Evolutionary conservation across 2,329 filamentous ascomycete species (phyloP).

Genomic region (Neopestalotiopsis rosae): DNA sequence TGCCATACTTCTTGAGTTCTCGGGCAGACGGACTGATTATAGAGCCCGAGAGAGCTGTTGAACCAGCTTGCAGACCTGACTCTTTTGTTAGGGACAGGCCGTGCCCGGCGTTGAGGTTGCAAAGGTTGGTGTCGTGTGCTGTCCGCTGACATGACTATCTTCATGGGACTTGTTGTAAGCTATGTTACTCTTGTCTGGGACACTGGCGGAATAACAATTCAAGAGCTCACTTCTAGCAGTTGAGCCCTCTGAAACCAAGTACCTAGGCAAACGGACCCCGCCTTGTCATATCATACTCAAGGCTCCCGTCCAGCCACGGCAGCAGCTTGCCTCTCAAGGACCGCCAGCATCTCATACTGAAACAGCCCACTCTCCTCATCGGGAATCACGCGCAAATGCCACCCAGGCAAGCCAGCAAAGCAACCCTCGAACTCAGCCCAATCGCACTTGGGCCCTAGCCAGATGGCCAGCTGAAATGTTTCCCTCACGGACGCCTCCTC

Average conservation of each 20-base stretch:
- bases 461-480: not conserved
- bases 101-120: not conserved
- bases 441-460: constrained; percentile 10
- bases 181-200: too few species aligned
- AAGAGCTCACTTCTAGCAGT: too few species aligned
- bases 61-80: not conserved
- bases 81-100: not conserved
- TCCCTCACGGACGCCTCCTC: not conserved
- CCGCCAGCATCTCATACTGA: constrained; percentile 16
- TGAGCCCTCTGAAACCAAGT: too few species aligned
- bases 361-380: constrained; percentile 10
- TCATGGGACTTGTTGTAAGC: too few species aligned
- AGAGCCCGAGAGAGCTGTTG: not conserved
- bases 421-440: not conserved
- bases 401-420: not conserved
- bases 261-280: too few species aligned
- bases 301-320: not conserved
- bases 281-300: not conserved
- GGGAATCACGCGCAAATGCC: not conserved
- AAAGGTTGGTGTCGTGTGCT: not conserved
- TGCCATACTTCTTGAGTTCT: not conserved
- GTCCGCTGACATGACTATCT: too few species aligned
- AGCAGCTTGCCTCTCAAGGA: not conserved
- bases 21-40: not conserved
- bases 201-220: too few species aligned